Percentiles rank a stretch among this genome's conserved stretches.
Evolutionary conservation across 2,329 filamentous ascomycete species (phyloP).

Genomic region (Tolypocladium ophioglossoides): DNA sequence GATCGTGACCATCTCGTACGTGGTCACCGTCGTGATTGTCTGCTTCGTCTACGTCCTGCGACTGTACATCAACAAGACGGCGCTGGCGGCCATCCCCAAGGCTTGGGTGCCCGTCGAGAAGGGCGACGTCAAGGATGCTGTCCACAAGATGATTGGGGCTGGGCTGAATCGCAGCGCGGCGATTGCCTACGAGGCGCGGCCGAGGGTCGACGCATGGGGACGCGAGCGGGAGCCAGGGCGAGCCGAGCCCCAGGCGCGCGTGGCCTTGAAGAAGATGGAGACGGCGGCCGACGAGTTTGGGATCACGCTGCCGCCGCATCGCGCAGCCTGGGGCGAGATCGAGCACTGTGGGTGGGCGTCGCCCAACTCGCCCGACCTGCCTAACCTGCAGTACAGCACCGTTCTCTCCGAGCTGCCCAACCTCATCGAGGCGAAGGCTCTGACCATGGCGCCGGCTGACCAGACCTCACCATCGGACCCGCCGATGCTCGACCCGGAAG

Average conservation of each 20-base stretch:
- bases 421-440: slow-evolving; percentile 82
- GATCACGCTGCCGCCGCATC: slow-evolving; percentile 38
- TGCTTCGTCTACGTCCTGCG: slow-evolving; percentile 70
- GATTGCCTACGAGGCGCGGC: slow-evolving; percentile 58
- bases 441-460: slow-evolving; percentile 64
- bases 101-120: slow-evolving; percentile 77
- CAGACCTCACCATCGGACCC: slow-evolving; percentile 26
- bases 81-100: slow-evolving; percentile 76
- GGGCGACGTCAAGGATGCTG: slow-evolving; percentile 65
- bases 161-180: slow-evolving; percentile 67
- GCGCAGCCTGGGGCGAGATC: slow-evolving; percentile 67
- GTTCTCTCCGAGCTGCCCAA: slow-evolving; percentile 80
- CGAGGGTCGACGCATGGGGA: slow-evolving; percentile 14
- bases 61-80: slow-evolving; percentile 76
- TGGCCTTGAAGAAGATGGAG: slow-evolving; percentile 22
- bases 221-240: slow-evolving; percentile 7
- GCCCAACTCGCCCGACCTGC: slow-evolving; percentile 61
- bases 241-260: slow-evolving; percentile 1
- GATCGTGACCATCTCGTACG: slow-evolving; percentile 66
- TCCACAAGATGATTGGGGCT: slow-evolving; percentile 64
- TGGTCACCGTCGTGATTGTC: slow-evolving; percentile 60
- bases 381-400: slow-evolving; percentile 71
- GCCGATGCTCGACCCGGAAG: slow-evolving; percentile 50
- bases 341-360: slow-evolving; percentile 84
- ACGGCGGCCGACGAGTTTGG: slow-evolving; percentile 27